Base-by-base conservation (phyloP, 768 basidiomycete genomes). In the Tulasnella sp. region DNA sequence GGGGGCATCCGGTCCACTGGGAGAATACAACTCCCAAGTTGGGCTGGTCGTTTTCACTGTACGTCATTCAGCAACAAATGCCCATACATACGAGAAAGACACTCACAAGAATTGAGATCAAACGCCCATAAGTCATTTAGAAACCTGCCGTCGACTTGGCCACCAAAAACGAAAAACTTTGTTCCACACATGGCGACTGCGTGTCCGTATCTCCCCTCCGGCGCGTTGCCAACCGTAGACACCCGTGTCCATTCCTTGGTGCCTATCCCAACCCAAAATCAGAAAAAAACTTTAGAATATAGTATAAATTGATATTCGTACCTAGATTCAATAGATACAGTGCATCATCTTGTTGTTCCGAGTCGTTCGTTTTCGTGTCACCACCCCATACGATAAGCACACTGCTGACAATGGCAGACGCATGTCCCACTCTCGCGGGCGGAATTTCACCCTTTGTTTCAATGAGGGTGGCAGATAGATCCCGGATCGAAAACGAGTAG, bases 301-400 rank as follows among this genome's bases (percentile, higher is more conserved):
- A 24, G 25, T 46, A 8, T 8, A 15, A 19, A 53, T 13, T 10
- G n/a, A 55, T 24, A 32, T 32, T 72, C 85, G 58, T 63, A 92
- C 93, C 81, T 32, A 96, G 76, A 64, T 98, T 98, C 41, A 99
- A 72, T 8, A 99, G 72, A 71, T 98, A 98, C 37, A 98, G 69
- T 0, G 79, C 83, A 64, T 96, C 88, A 63, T 98, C 95, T 66
- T 91, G 86, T 58, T 75, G 79, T 54, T 90, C 89, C 12, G 80
- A 77, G 2, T 57, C 57, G n/a, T 43, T 25, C 29, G 35, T 46
- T 67, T 89, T 92, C 3, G 92, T 96, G 63, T 99, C 95, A 22
- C 93, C 95, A 28, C 95, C 95, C 95, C 95, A 99, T 3, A 96
- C 83, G 54, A 98, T 85, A 54, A 99, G 71, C 44, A 96, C 93